Evolutionary conservation across 768 basidiomycete genomes (phyloP).

Genomic region (Panaeolus papilionaceus): DNA sequence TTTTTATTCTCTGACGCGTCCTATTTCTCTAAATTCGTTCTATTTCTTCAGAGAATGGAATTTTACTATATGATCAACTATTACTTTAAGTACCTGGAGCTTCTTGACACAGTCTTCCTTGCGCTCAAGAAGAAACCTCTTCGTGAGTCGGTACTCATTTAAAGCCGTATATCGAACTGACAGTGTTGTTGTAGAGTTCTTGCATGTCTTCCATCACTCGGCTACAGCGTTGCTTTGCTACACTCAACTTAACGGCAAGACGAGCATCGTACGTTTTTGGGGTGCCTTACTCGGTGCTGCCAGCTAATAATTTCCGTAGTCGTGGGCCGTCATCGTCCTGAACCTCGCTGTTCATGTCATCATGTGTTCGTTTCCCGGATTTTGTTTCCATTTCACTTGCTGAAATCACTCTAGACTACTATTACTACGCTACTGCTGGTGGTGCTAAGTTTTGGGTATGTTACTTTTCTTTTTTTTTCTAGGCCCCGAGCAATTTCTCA

Average conservation of each 20-base stretch:
- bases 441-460: conserved; percentile 95
- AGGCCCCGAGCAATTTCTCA: conserved; percentile 1
- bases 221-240: conserved; percentile 96
- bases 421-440: conserved; percentile 98
- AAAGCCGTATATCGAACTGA: conserved; percentile 3
- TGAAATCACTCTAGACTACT: conserved; percentile 74
- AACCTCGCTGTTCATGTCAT: conserved; percentile 95
- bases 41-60: conserved; percentile 71
- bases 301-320: conserved; percentile 51
- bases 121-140: conserved; percentile 98
- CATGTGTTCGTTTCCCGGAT: conserved; percentile 81
- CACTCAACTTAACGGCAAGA: conserved; percentile 92
- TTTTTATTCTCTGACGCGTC: conserved; percentile 24
- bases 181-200: conserved; percentile 67
- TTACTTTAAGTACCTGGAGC: conserved; percentile 97
- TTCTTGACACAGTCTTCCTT: conserved; percentile 96
- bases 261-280: conserved; percentile 76
- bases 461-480: background rate
- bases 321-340: conserved; percentile 93
- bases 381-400: background rate
- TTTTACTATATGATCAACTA: conserved; percentile 99
- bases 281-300: conserved; percentile 15
- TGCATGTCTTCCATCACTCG: conserved; percentile 99
- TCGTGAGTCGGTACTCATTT: conserved; percentile 54
- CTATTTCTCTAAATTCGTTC: conserved; percentile 16